These are phyloP conservation scores for Paraconiothyrium brasiliense DNA, from an alignment of 2,329 filamentous ascomycete genomes.

Conservation along the genomic window DNA sequence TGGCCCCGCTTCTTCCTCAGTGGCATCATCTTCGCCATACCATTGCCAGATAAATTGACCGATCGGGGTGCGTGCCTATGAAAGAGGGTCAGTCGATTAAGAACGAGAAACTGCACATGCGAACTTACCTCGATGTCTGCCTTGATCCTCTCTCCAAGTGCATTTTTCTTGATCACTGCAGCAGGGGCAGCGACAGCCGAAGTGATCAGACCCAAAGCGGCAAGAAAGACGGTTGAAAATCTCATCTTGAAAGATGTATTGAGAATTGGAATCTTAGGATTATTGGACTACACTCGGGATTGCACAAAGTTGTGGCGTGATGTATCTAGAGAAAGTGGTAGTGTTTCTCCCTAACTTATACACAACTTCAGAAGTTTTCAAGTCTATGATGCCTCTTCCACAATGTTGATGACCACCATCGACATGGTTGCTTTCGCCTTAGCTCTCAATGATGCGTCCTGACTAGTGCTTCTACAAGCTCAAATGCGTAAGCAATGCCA, in stretches of 20 bases:
- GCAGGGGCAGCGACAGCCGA: neutral
- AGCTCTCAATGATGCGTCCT: neutral
- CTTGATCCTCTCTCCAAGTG: neutral
- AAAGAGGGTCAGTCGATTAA: neutral
- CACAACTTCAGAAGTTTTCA: too few species aligned
- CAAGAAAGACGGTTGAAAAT: neutral
- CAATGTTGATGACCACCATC: too few species aligned
- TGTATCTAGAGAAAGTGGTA: too few species aligned
- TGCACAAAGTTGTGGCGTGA: neutral
- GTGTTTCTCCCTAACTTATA: too few species aligned
- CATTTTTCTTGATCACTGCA: neutral
- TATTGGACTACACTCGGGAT: neutral
- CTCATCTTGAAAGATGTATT: neutral
- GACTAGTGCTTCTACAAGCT: neutral
- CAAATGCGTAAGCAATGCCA: neutral
- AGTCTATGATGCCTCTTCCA: too few species aligned
- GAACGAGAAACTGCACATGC: neutral
- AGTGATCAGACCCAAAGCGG: neutral
- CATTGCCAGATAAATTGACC: neutral
- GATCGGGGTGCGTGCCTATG: neutral
- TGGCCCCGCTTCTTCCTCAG: neutral
- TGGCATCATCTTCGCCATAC: neutral
- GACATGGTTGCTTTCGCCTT: too few species aligned
- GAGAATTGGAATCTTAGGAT: neutral
- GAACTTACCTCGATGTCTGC: neutral